Evolutionary conservation across 1,284 basidiomycete genomes (phyloP), one percentile per base, ranked within the genome.

Genomic region (Neonothopanus nambi): DNA sequence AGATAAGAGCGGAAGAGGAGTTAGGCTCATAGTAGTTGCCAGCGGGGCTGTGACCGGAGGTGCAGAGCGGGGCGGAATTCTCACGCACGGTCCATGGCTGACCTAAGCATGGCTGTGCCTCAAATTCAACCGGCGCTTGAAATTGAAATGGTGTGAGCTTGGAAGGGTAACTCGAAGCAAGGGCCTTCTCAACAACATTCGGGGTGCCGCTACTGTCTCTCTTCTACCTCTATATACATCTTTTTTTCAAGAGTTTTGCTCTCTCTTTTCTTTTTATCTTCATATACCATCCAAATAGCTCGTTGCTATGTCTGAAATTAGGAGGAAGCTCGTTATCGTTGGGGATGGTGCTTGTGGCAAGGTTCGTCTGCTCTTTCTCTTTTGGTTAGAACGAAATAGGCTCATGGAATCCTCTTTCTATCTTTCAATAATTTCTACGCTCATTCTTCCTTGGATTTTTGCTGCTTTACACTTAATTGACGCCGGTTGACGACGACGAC

Each of bases 301-400:
- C 23, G 40, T 23, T 39, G 43, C 18, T 18, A 56, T 57, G 55
- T 57, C 83, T 66, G 84, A 87, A 76, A 86, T 88, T 69, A 79
- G 85, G 72, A 84, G 85, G 68, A 89, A 89, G 70, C 83, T 89
- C 59, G 87, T 89, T 67, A 87, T 89, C 69, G 87, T 89, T 58
- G 87, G 87, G 60, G 87, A 90, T 72, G 88, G 88, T 79, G 88
- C 88, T 70, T 91, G 89, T 62, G 89, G 89, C 72, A 91, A 91
- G 83, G 84, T 84, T 38, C 45, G 63, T 61, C 17, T 38, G 46
- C 37, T 33, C 42, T 47, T 53, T 43, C 48, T 35, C 36, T 51
- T 42, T 35, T 21, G 45, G 43, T 3, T 21, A 15, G 18, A 15
- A 12, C 26, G n/a, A 51, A 35, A 13, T 26, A 23, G 26, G 12